Evolutionary conservation across 352 stramenopile species (phyloP), one percentile per base, ranked within the genome.

Genomic region (Globisporangium nagaii): DNA sequence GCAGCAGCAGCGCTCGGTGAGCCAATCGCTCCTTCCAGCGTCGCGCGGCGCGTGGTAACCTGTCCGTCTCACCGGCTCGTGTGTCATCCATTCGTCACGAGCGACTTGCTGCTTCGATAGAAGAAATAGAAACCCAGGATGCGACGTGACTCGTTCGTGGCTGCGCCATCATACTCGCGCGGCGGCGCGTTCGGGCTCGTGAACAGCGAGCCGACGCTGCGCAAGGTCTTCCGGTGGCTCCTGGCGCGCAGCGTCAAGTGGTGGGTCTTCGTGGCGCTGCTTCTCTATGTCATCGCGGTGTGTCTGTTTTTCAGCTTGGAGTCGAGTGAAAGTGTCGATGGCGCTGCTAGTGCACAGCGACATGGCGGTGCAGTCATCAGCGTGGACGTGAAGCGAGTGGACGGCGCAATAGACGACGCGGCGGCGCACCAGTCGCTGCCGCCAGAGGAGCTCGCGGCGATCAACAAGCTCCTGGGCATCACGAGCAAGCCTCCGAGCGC

Each of bases 391-490:
- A 49, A 49, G 15, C 17, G 36, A 5, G 37, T 15, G 27, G 37
- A 50, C 22, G 25, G 31, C 5, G 10, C 20, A 9, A 32, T 27
- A 32, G 31, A 35, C 28, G 43, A 54, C n/a, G n/a, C n/a, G 11
- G 22, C 13, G 3, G 41, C 20, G 4, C 34, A 13, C 22, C 31
- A 44, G 25, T 5, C 40, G 24, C 31, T 50, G 17, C 20, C 41
- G 5, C 40, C 52, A 0, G 30, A 59, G 27, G 52, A 59, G 43
- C 17, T 52, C 42, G 52, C 52, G 17, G 52, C 52, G 34, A 59
- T 59, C 32, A 59, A 45, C 52, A 41, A 50, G 24, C 35, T 59
- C 7, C 15, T 59, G 28, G 41, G 32, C 2, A 52, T 59, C 41
- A 47, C 49, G 12, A 50, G 30, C 19, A 10, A 47, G 3, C 25